These are phyloP conservation scores for Tolypocladium album DNA, from an alignment of 2,329 filamentous ascomycete genomes.

Conservation along the genomic window DNA sequence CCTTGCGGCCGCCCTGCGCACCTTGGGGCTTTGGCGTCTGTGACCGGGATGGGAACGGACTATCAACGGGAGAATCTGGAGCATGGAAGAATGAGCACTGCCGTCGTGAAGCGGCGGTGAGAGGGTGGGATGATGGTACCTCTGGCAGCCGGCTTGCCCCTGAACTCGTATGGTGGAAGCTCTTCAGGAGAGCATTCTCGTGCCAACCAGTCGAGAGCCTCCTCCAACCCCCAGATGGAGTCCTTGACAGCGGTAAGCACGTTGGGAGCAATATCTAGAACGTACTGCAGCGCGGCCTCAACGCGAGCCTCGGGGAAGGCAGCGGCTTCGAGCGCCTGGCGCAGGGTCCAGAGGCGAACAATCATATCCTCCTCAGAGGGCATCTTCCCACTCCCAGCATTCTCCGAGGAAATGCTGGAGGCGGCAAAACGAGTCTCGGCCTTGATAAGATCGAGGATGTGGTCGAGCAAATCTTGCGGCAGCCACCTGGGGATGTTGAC, in stretches of 20 bases:
- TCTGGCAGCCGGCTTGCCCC: conserved; percentile 24
- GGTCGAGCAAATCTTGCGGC: conserved; percentile 64
- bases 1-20: conserved; percentile 13
- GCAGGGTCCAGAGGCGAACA: conserved; percentile 74
- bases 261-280: conserved; percentile 57
- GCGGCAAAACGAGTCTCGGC: conserved; percentile 50
- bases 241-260: conserved; percentile 48
- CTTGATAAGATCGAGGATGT: conserved; percentile 63
- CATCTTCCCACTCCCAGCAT: conserved; percentile 36
- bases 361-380: conserved; percentile 67
- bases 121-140: conserved; percentile 12
- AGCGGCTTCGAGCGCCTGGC: conserved; percentile 57
- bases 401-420: conserved; percentile 37
- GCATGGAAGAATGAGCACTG: conserved; percentile 3
- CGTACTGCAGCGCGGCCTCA: conserved; percentile 51
- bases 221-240: conserved; percentile 73
- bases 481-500: conserved; percentile 71
- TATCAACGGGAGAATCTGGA: conserved; percentile 38
- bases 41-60: conserved; percentile 36
- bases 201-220: conserved; percentile 85
- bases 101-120: not conserved
- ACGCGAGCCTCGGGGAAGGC: conserved; percentile 58
- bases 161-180: conserved; percentile 57
- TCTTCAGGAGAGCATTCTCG: conserved; percentile 59
- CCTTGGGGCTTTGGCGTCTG: conserved; percentile 34